Base-by-base conservation (phyloP, 192 early-diverging fungal species). In the Coemansia sp. region DNA sequence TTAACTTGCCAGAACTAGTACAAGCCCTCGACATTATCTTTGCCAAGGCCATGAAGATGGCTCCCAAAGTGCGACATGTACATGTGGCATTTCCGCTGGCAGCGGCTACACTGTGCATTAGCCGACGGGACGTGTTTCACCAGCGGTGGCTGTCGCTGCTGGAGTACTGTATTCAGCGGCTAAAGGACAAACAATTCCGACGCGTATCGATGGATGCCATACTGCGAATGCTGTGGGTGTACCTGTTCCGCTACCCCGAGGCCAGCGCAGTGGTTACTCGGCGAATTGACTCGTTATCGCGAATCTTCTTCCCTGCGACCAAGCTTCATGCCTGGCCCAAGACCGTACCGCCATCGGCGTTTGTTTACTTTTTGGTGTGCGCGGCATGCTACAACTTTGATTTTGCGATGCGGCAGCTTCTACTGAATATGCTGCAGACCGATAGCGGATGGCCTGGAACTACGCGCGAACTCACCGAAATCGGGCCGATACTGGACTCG, bases 1-100 rank as follows among this genome's bases (percentile, higher is more conserved):
- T 97, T 27, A 99, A 98, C 67, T 77, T 98, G 55, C 98, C 95
- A 4, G 90, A 90, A 32, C 95, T 96, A 89, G 92, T 90, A 31
- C 94, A 93, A 75, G 90, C 94, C 3, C 90, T 99, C 38, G 96
- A 99, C 76, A 77, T 93, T 14, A 90, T 99, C 68, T 94, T 90
- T 72, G 87, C 92, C 32, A 92, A 92, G 77, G 95, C 94, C 10
- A 87, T 89, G 80, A 93, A 95, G 82, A 94, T 98, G 94, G 86
- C 90, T 5, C 67, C 86, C 21, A 99, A 98, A 70, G 93, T 93
- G 41, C 86, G 91, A 23, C 90, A 95, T 71, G 81, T 89, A 62
- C 80, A 80, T 74, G 93, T 90, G 9, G 93, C 90, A 0, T 89
- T 93, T 44, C 95, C 96, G 2, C 85, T 99, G 32, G 86, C 89